Evolutionary conservation across 148 eudicot genomes (phyloP), one percentile per base, ranked within the genome.

Genomic region (Rhododendron kiyosumense): DNA sequence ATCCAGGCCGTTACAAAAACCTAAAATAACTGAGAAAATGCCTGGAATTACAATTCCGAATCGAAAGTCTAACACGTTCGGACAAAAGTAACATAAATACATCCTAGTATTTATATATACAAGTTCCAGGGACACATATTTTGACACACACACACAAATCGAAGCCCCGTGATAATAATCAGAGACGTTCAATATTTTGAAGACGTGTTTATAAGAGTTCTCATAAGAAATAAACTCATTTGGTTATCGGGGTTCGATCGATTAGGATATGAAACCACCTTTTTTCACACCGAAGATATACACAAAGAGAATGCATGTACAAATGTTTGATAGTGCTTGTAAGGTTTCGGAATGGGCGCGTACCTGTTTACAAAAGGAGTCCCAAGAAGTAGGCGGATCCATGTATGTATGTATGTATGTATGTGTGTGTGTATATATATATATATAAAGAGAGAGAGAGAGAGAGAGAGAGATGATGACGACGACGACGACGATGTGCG

Each of bases 341-440:
- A 26, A 63, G 13, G 28, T 8, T 67, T 67, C 73, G 32, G 4
- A 67, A 67, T n/a, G 13, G 30, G 3, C 9, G 5, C 15, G 73
- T 26, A 95, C 98, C 98, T 95, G 94, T 49, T 95, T 95, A 28
- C 95, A 91, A 84, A 95, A 89, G 85, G 98, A 88, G 88, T 95
- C 96, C 98, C 98, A 95, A 41, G 98, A 95, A 67, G 74, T 88
- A 30, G 94, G 92, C 45, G 93, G 94, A 91, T 95, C 98, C 98
- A 91, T 90, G 83, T 41, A 0, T 38, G 41, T 34, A 2, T 34
- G 36, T 34, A 1, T 34, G 1, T 1, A 1, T 1, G 1, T 1
- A 1, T 34, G 1, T 32, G 1, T 32, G 34, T 32, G 34, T 34
- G 34, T 34, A 34, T 0, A 34, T 0, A 34, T 0, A 34, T 0